Conservation (phyloP, 768 basidiomycete species). For the Boletus sp. region DNA sequence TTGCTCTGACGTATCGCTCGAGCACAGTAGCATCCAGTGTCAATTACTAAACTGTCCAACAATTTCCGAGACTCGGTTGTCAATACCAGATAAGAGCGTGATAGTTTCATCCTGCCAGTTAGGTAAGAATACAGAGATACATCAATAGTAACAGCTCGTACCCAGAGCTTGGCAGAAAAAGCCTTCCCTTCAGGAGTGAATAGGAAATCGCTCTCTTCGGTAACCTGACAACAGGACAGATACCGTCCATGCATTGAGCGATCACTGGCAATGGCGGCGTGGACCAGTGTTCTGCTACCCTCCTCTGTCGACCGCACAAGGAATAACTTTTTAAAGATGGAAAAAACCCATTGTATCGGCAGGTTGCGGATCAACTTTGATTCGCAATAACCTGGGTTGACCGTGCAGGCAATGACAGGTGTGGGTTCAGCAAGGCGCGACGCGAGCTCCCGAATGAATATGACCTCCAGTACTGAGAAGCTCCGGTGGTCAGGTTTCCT, state of each 20-base stretch:
- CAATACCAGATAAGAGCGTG: constrained; percentile 18
- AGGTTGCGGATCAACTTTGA: constrained; percentile 26
- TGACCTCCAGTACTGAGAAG: constrained; percentile 29
- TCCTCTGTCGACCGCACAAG: constrained; percentile 31
- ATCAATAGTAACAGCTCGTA: constrained; percentile 8
- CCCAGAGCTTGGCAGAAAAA: constrained; percentile 34
- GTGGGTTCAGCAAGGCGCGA: constrained; percentile 23
- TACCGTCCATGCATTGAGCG: constrained; percentile 33
- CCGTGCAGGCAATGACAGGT: constrained; percentile 25
- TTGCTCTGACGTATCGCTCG: too few species aligned
- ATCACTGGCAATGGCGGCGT: constrained; percentile 31
- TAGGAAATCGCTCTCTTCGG: constrained; percentile 33
- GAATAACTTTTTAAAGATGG: constrained; percentile 9
- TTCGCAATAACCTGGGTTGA: constrained; percentile 36
- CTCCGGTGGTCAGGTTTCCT: not conserved
- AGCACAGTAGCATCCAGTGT: too few species aligned
- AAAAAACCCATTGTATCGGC: not conserved
- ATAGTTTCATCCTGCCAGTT: constrained; percentile 23
- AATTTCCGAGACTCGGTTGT: constrained; percentile 22
- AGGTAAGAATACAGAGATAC: not conserved
- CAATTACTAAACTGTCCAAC: not conserved
- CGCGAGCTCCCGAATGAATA: constrained; percentile 35
- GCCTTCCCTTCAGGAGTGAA: constrained; percentile 29
- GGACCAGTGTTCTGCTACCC: constrained; percentile 29
- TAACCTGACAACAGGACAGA: constrained; percentile 20